Base-by-base conservation (phyloP, 768 basidiomycete species). In the Tubosaeta sp. region DNA sequence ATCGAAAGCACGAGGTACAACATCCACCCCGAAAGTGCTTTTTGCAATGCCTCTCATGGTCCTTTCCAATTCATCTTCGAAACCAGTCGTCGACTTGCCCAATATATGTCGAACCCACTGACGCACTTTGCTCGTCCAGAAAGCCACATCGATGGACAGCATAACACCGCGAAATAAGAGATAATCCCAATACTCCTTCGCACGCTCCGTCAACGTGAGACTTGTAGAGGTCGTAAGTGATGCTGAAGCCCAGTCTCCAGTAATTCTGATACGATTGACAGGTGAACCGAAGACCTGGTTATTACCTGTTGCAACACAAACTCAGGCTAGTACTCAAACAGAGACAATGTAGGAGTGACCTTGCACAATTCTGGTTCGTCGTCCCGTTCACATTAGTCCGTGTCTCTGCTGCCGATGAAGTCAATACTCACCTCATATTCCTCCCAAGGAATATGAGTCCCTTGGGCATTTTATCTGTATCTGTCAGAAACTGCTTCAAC, bases 261-360 rank as follows among this genome's bases (percentile, higher is more conserved):
- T 90, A 48, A 94, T 87, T 67, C 91, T 93, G 70, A 96, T 85
- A 18, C 92, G 81, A 62, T 94, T 94, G 1, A 92, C 87, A 0
- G 92, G 92, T 3, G 88, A 88, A 13, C 89, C 87, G 32, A 94
- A 80, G 2, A 78, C 72, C 66, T 93, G 88, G 59, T 92, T 92
- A 67, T 91, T 91, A 16, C 86, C 78, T 84, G 13, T 0, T 2
- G 31, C 6, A 10, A 54, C 29, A 24, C 12, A 27, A 8, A 19
- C n/a, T 50, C 29, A 42, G 32, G 12, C 29, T 36, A 47, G 22
- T 21, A 10, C 5, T 9, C 10, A 4, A 24, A 10, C 21, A 6
- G 21, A 3, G 29, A 45, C 6, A 7, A 34, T 11, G 7, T 3
- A 32, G 12, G 1, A 16, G 1, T n/a, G 7, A 63, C 73, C 73